Evolutionary conservation across 2,329 filamentous ascomycete species (phyloP).

Genomic region (Helminthosporium solani): DNA sequence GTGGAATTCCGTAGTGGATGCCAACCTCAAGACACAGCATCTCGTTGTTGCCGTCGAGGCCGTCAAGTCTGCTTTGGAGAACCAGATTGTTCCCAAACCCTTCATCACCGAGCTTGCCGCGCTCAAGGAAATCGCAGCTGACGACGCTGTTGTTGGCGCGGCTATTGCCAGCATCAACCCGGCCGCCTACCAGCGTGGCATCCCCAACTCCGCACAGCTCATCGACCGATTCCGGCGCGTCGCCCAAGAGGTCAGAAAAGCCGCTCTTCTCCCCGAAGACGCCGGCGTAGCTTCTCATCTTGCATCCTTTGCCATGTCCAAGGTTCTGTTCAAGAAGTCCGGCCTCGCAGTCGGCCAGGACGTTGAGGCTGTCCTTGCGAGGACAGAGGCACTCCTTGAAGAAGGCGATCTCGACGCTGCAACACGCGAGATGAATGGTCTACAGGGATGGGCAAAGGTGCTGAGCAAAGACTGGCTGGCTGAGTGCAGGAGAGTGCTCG

Average conservation of each 20-base stretch:
- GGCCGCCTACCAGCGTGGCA: constrained; percentile 85
- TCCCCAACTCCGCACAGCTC: constrained; percentile 79
- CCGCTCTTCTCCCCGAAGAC: constrained; percentile 85
- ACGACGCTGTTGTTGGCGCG: constrained; percentile 83
- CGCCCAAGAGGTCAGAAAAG: constrained; percentile 89
- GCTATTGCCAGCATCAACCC: constrained; percentile 98
- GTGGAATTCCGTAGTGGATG: constrained; percentile 89
- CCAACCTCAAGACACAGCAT: constrained; percentile 91
- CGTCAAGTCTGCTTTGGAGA: constrained; percentile 79
- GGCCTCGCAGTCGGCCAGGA: constrained; percentile 75
- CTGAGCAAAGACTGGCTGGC: constrained; percentile 90
- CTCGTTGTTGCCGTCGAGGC: constrained; percentile 94
- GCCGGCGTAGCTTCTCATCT: constrained; percentile 94
- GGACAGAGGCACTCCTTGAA: constrained; percentile 87
- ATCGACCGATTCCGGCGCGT: constrained; percentile 96
- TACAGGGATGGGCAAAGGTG: constrained; percentile 93
- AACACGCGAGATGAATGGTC: constrained; percentile 89
- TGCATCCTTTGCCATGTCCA: constrained; percentile 84
- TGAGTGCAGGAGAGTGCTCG: constrained; percentile 87
- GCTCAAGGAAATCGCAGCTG: constrained; percentile 84
- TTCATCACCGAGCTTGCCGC: constrained; percentile 93
- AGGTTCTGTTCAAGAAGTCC: constrained; percentile 92
- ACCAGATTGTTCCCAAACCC: constrained; percentile 71
- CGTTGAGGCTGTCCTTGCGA: constrained; percentile 87
- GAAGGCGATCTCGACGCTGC: constrained; percentile 90